Evolutionary conservation across 768 basidiomycete species (phyloP), one percentile per base, ranked within the genome.

Genomic region (Glaciozyma antarctica): DNA sequence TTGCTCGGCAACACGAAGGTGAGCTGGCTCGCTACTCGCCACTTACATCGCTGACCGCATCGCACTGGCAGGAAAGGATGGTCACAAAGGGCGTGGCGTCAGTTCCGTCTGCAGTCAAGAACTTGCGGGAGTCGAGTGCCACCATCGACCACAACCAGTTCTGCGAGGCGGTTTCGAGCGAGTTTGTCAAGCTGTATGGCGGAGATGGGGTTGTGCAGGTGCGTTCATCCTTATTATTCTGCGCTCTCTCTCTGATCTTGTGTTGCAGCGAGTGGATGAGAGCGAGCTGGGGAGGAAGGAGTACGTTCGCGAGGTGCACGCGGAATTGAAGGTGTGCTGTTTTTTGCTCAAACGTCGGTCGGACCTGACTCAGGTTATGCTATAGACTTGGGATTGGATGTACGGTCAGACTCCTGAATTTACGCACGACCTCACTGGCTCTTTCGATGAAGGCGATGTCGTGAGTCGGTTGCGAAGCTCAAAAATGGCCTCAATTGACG

Each of bases 321-420:
- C 78, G 1, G 90, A 94, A 74, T 79, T 99, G 59, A 81, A 79
- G 71, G 90, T 87, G 67, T 43, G 83, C 76, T 26, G 45, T 61
- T 47, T 53, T 10, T 30, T 7, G 12, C 9, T 19, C 19, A 22
- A 24, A 49, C 7, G 0, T 45, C 19, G 26, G 6, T 45, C 15
- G 10, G 15, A 44, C 2, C 7, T 22, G 38, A 24, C 32, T 43
- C 22, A n/a, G 3, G n/a, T 43, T 13, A 34, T 26, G n/a, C 17
- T 58, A 45, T 71, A 93, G 92, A 85, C 82, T 43, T 97, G 95
- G 95, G 82, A 89, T 26, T 98, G 93, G 91, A 79, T 82, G 19
- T 95, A 85, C 72, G 94, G 93, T 0, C 88, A 93, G 74, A 94
- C 93, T 0, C 92, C 93, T 49, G 88, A 94, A 74, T 98, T 99